Conservation (phyloP, 2,329 filamentous ascomycete genomes). For the Ceratocystis albifundus region DNA sequence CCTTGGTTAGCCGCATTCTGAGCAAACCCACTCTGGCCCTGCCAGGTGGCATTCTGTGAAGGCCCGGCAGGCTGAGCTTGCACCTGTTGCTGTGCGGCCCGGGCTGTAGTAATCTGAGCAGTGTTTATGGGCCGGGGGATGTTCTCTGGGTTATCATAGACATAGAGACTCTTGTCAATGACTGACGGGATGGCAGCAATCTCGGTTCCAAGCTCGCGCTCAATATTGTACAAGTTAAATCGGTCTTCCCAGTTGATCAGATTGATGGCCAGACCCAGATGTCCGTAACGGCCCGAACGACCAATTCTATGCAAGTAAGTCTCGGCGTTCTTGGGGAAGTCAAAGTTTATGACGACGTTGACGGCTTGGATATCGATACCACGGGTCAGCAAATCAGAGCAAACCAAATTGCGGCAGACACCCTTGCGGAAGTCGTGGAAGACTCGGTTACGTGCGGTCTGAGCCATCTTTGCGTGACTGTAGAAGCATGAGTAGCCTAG, state of each 20-base stretch:
- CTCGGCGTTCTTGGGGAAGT: conserved; percentile 98
- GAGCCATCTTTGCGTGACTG: conserved; percentile 95
- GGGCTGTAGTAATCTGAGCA: conserved; percentile 25
- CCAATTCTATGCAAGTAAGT: conserved; percentile 98
- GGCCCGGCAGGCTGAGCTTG: conserved; percentile 20
- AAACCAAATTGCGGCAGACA: conserved; percentile 94
- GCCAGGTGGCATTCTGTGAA: conserved; percentile 20
- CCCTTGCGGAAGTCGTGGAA: conserved; percentile 99
- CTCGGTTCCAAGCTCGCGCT: conserved; percentile 92
- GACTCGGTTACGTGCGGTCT: conserved; percentile 91
- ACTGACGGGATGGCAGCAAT: conserved; percentile 89
- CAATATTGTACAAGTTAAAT: conserved; percentile 98
- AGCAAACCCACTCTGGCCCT: conserved; percentile 18
- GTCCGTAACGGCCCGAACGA: conserved; percentile 91
- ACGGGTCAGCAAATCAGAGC: conserved; percentile 91
- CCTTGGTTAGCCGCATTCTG: conserved; percentile 7
- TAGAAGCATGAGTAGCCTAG: conserved; percentile 99
- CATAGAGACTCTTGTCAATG: conserved; percentile 96
- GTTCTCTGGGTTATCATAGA: conserved; percentile 90
- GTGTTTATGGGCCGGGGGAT: conserved; percentile 71
- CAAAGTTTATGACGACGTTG: conserved; percentile 99
- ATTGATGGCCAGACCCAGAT: conserved; percentile 95
- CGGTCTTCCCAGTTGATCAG: conserved; percentile 99
- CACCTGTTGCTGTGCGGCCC: conserved; percentile 3
- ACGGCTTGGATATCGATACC: conserved; percentile 99